phyloP scores from a whole-genome alignment of 306 rosid species.

The Cucurbita argyrosperma region DNA sequence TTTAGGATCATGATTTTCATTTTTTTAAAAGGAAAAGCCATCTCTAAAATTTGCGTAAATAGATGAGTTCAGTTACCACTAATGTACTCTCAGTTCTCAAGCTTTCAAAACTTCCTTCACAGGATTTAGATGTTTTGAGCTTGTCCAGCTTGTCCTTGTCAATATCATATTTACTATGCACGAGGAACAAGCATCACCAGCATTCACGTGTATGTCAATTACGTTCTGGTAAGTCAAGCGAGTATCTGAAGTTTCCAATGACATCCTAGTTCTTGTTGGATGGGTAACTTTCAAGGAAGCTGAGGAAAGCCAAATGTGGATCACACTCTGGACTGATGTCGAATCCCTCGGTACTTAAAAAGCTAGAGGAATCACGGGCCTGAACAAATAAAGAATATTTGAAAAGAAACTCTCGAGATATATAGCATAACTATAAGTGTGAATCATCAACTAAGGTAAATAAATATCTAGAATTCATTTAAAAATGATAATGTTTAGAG shows the following conservation, averaged over 20 bases:
- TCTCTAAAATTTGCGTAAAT: neutral
- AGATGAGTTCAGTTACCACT: constrained; percentile 31
- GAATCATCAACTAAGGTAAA: neutral
- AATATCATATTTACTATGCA: constrained; percentile 44
- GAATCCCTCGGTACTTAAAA: constrained; percentile 40
- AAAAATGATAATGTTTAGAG: neutral
- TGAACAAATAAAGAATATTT: constrained; percentile 18
- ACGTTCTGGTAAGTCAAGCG: constrained; percentile 41
- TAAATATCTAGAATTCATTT: too few relatives aligned
- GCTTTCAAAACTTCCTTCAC: constrained; percentile 45
- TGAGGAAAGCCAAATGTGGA: constrained; percentile 41
- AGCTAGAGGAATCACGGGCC: constrained; percentile 52
- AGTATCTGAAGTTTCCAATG: constrained; percentile 32
- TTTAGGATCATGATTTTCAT: too few relatives aligned
- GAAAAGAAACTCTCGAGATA: neutral
- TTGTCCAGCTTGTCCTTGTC: constrained; percentile 40
- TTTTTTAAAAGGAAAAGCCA: neutral
- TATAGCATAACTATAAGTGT: neutral
- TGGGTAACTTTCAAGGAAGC: constrained; percentile 50
- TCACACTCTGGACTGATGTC: constrained; percentile 26
- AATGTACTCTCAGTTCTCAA: constrained; percentile 39
- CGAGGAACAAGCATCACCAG: constrained; percentile 33
- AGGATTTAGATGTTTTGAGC: constrained; percentile 32
- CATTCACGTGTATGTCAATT: constrained; percentile 39
- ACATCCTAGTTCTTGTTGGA: constrained; percentile 33